Evolutionary conservation across 116 monocot genomes (phyloP).

Genomic region (Posidonia oceanica): DNA sequence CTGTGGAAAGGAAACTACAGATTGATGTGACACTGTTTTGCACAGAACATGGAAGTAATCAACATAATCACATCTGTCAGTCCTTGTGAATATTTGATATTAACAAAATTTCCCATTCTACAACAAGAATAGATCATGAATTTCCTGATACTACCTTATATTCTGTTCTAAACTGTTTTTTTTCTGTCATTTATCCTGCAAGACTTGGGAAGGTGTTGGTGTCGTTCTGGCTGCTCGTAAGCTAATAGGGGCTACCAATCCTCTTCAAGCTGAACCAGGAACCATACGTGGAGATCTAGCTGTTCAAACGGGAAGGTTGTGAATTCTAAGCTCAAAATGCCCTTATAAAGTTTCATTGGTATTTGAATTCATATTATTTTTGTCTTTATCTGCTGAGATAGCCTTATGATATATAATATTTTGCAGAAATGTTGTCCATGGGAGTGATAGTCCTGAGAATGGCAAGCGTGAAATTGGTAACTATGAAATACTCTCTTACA

Average conservation of each 20-base stretch:
- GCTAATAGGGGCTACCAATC: slow-evolving; percentile 93
- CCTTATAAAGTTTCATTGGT: background rate
- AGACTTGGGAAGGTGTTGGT: slow-evolving; percentile 98
- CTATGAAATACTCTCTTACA: background rate
- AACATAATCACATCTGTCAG: too few relatives aligned
- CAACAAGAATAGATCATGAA: too few relatives aligned
- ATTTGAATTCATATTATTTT: background rate
- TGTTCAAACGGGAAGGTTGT: slow-evolving; percentile 87
- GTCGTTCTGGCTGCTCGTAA: slow-evolving; percentile 92
- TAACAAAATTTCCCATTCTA: too few relatives aligned
- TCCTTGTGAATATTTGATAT: too few relatives aligned
- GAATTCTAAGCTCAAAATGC: background rate
- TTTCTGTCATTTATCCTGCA: background rate
- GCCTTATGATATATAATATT: background rate
- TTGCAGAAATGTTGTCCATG: slow-evolving; percentile 92
- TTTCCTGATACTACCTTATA: too few relatives aligned
- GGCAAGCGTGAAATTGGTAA: slow-evolving; percentile 78
- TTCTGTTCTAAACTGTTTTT: background rate
- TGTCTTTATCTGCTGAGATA: background rate
- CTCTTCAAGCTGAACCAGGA: slow-evolving; percentile 95
- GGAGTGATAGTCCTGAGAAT: slow-evolving; percentile 96
- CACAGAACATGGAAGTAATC: too few relatives aligned
- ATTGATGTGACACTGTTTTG: too few relatives aligned
- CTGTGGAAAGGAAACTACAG: too few relatives aligned
- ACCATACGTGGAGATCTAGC: slow-evolving; percentile 94